Evolutionary conservation across 768 basidiomycete species (phyloP), one percentile per base, ranked within the genome.

Genomic region (Lentinula sp.): DNA sequence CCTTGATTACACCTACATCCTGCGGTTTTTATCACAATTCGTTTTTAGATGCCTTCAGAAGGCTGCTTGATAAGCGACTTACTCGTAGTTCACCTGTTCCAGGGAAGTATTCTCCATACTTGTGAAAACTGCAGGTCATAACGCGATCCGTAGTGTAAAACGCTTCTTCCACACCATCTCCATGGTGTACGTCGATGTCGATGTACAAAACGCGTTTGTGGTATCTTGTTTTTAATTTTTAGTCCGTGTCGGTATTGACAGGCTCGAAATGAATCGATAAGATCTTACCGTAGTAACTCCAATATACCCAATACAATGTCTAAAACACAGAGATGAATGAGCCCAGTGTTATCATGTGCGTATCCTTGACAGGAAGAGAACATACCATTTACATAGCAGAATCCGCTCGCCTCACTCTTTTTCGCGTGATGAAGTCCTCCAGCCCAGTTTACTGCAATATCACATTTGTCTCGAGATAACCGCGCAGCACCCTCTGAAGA

Each of bases 381-480:
- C 79, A 43, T 62, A 95, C 95, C 96, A 68, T 98, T 98, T 48
- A 98, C 93, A 72, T 98, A 99, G 76, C 97, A 99, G 74, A 99
- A 99, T 1, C 97, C 97, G 67, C 93, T 95, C 0, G 97, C 97
- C 76, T 99, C 97, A 48, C 94, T 93, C 79, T 98, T 99, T 78
- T 98, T 99, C 2, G 97, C 95, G 70, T 99, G 97, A 72, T 99
- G 97, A 49, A 99, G 79, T 15, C 97, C 97, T 13, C 97, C 97
- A 8, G 97, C 96, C 97, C 97, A 99, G 69, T 99, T 99, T 59
- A 99, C 86, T 3, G 97, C 97, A 66, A 98, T 98, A 72, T 99
- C 97, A 71, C 95, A 98, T 71, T 98, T 98, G 74, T 98, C 95
- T 62, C 95, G 81, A 67, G 93, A 96, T 16, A 98, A 75, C 36